phyloP scores from a whole-genome alignment of 257 asterid genomes.

The Solanum phureja region DNA sequence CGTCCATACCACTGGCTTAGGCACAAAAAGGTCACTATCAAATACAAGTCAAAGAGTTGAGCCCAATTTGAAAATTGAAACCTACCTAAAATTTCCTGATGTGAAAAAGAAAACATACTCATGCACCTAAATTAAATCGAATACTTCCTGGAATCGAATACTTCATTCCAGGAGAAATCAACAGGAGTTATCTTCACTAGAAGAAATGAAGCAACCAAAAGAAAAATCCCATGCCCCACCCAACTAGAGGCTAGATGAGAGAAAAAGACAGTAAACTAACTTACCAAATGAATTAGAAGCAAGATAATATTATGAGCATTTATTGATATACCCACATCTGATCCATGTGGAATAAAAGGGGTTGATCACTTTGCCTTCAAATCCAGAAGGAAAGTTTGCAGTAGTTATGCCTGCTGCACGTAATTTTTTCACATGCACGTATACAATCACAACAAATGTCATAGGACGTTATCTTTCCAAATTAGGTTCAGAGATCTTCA shows the following conservation, averaged over 20 bases:
- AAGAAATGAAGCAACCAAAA: not conserved
- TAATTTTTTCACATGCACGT: not conserved
- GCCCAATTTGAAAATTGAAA: not conserved
- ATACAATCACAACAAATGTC: not conserved
- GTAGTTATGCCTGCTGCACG: not conserved
- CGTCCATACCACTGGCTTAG: not conserved
- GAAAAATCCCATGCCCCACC: not conserved
- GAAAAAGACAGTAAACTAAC: not conserved
- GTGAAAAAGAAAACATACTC: not conserved
- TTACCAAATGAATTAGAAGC: not conserved
- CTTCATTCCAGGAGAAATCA: not conserved
- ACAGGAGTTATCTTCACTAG: not conserved
- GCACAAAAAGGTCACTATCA: not conserved
- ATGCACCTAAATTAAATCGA: not conserved
- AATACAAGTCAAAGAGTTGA: not conserved
- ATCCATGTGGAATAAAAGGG: not conserved
- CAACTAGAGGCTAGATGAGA: not conserved
- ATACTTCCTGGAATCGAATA: not conserved
- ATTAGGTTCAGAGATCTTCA: not conserved
- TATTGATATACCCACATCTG: not conserved
- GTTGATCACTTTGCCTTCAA: not conserved
- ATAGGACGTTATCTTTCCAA: not conserved
- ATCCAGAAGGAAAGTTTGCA: not conserved
- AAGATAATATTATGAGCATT: not conserved
- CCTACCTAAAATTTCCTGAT: not conserved